Evolutionary conservation across 2,329 filamentous ascomycete species (phyloP).

Genomic region (Pezizomycotina sp.): DNA sequence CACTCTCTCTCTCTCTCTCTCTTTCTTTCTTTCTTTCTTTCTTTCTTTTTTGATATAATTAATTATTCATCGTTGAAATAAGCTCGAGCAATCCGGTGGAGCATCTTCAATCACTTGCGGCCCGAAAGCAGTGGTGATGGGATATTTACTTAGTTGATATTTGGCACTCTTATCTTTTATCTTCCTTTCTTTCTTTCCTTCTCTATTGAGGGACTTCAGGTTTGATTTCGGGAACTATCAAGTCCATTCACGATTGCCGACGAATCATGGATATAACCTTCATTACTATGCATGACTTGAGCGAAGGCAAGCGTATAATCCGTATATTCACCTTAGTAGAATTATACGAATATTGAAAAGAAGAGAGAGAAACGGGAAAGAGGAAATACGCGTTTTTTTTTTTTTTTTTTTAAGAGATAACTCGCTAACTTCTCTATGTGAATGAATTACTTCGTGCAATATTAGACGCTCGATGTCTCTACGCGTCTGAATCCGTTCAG

Average conservation of each 20-base stretch:
- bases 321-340: conserved; percentile 7
- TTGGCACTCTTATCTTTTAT: conserved; percentile 1
- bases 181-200: conserved; percentile 1
- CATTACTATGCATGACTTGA: conserved; percentile 75
- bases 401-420: conserved; percentile 22
- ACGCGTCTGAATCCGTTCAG: conserved; percentile 65
- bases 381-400: no score
- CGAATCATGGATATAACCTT: conserved; percentile 69
- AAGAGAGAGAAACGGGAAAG: conserved; percentile 2
- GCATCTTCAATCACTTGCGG: no score
- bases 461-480: conserved; percentile 60
- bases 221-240: not conserved
- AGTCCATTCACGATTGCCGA: no score
- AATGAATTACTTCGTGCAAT: conserved; percentile 60
- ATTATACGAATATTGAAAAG: conserved; percentile 12
- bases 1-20: no score
- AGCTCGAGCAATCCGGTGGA: no score
- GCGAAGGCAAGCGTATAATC: conserved; percentile 19
- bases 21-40: no score
- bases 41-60: no score
- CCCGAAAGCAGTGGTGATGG: no score
- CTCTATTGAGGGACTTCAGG: conserved; percentile 1
- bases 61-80: no score
- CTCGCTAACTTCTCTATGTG: conserved; percentile 15
- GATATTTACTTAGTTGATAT: no score